A percentile compares a stretch with the other conserved stretches of the same genome.
Conservation (phyloP, 2,329 filamentous ascomycete species). For the Sphaerulina vaccinii region DNA sequence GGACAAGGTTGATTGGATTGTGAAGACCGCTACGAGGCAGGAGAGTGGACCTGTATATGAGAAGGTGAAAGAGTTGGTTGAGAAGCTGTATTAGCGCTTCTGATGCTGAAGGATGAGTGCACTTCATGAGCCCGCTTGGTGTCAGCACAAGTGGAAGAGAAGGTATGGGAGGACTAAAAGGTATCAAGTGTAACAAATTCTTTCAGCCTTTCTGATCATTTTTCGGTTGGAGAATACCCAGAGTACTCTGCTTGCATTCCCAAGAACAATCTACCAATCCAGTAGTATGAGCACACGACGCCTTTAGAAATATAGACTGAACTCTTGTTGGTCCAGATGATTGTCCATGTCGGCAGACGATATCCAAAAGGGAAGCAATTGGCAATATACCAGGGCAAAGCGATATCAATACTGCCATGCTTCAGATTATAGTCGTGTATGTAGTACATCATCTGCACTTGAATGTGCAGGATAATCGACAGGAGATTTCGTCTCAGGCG, state of each 20-base stretch:
- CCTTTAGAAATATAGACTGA: not conserved
- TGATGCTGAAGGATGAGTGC: not conserved
- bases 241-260: not conserved
- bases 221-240: not conserved
- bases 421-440: not conserved
- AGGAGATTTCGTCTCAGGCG: not conserved
- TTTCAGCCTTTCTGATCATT: no score
- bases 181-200: no score
- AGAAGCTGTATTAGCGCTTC: constrained; percentile 40
- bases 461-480: not conserved
- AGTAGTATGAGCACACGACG: not conserved
- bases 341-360: not conserved
- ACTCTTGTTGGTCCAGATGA: not conserved
- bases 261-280: not conserved
- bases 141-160: not conserved
- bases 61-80: constrained; percentile 45
- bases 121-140: not conserved
- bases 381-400: not conserved
- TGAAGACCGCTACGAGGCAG: constrained; percentile 45
- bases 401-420: not conserved
- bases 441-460: not conserved
- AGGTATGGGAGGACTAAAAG: no score
- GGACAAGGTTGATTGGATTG: constrained; percentile 45
- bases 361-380: not conserved
- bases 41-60: constrained; percentile 46